A percentile compares a stretch with the other conserved stretches of the same genome.
Conservation (phyloP, 139 green algal species). For the Edaphochlamys debaryana region DNA sequence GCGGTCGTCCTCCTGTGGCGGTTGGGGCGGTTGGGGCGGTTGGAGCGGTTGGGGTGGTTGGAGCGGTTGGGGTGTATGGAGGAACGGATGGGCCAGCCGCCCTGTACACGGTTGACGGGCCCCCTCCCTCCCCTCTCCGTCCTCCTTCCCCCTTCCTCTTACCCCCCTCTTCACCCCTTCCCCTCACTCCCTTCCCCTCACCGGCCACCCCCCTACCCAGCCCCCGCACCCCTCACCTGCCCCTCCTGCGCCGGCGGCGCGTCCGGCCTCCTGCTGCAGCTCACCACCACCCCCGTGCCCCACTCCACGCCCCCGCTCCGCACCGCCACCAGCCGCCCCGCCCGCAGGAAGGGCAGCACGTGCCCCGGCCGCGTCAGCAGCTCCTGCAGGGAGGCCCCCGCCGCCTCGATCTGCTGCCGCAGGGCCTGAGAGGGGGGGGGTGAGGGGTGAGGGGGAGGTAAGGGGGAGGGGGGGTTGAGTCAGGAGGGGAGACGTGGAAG, state of each 20-base stretch:
- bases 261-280: slow-evolving; percentile 4
- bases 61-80: not conserved
- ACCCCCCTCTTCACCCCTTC: not conserved
- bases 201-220: not conserved
- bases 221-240: slow-evolving; percentile 8
- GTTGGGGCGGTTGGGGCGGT: not conserved
- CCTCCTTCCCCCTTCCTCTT: too few species aligned
- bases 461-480: too few species aligned
- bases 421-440: too few species aligned
- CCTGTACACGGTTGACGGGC: too few species aligned
- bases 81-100: not conserved
- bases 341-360: slow-evolving; percentile 82
- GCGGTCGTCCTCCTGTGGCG: slow-evolving; percentile 2
- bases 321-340: slow-evolving; percentile 81
- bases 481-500: too few species aligned
- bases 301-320: slow-evolving; percentile 10
- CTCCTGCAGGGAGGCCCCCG: not conserved
- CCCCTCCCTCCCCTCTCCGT: too few species aligned
- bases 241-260: slow-evolving; percentile 2
- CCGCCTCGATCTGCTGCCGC: too few species aligned
- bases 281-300: slow-evolving; percentile 29
- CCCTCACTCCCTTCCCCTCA: not conserved
- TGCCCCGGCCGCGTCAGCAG: slow-evolving; percentile 13
- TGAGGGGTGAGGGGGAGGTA: too few species aligned
- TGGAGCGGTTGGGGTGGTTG: not conserved